Conservation (phyloP, 371 early-diverging fungal genomes). For the Fennellomyces sp. region DNA sequence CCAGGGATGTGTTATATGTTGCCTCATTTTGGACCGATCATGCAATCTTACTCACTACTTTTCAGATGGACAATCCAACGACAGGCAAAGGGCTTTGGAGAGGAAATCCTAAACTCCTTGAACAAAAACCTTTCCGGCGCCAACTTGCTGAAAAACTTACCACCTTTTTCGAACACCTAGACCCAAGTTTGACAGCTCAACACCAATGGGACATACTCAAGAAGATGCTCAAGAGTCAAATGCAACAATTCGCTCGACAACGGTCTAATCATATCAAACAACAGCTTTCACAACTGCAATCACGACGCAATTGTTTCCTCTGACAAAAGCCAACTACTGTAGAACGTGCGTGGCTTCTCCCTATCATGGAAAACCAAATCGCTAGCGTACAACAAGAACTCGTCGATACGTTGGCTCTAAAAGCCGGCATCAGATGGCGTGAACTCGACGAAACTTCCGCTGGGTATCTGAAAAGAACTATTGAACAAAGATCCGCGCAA, state of each 20-base stretch:
- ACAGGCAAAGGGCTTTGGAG: slow-evolving; percentile 11
- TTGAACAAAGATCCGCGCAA: neutral
- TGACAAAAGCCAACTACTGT: neutral
- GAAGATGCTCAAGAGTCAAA: neutral
- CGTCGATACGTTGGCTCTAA: neutral
- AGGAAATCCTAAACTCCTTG: neutral
- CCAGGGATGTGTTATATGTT: neutral
- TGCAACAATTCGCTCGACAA: neutral
- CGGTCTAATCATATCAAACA: neutral
- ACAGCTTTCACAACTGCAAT: neutral
- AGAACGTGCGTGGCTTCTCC: neutral
- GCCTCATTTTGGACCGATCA: slow-evolving; percentile 7
- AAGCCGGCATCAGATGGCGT: slow-evolving; percentile 4
- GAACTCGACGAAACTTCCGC: slow-evolving; percentile 9
- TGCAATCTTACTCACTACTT: neutral
- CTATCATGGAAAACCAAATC: neutral
- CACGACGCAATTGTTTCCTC: slow-evolving; percentile 6
- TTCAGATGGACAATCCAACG: neutral
- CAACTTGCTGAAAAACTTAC: neutral
- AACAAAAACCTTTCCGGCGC: neutral
- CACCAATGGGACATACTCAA: slow-evolving; percentile 2
- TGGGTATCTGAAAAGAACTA: slow-evolving; percentile 9
- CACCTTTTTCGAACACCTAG: neutral
- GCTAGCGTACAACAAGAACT: neutral
- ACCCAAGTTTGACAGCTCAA: neutral